These are phyloP conservation scores for Diaporthe sp. DNA, from an alignment of 2,329 filamentous ascomycete species.

Conservation along the genomic window DNA sequence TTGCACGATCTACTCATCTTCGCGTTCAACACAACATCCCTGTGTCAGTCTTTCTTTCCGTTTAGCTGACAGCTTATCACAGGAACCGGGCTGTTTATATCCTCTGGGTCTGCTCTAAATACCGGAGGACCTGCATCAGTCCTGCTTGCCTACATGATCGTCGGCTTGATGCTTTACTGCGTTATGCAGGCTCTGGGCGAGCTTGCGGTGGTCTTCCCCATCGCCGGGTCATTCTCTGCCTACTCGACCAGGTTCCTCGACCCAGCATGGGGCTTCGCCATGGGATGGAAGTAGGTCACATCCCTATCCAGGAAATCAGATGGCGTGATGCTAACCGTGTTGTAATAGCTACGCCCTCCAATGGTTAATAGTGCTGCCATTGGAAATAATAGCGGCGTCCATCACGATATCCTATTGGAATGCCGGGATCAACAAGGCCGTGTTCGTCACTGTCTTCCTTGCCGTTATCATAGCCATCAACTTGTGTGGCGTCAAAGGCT, in stretches of 20 bases:
- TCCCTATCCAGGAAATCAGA: not conserved
- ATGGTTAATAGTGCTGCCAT: slow-evolving; percentile 85
- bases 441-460: slow-evolving; percentile 88
- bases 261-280: slow-evolving; percentile 93
- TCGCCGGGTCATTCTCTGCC: slow-evolving; percentile 90
- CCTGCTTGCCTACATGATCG: slow-evolving; percentile 80
- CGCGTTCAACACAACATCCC: not conserved
- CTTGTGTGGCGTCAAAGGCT: slow-evolving; percentile 87
- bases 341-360: slow-evolving; percentile 79
- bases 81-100: slow-evolving; percentile 89
- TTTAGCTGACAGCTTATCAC: slow-evolving; percentile 5
- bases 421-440: slow-evolving; percentile 69
- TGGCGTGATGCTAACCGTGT: slow-evolving; percentile 24
- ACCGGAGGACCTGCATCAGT: slow-evolving; percentile 82
- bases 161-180: slow-evolving; percentile 90
- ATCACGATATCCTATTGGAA: slow-evolving; percentile 89
- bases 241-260: slow-evolving; percentile 94
- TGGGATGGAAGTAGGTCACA: slow-evolving; percentile 87
- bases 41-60: not conserved
- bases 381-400: slow-evolving; percentile 89
- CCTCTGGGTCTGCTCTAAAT: slow-evolving; percentile 77
- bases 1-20: not conserved
- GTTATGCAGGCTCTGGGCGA: slow-evolving; percentile 93
- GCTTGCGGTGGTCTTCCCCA: slow-evolving; percentile 88
- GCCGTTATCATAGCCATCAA: slow-evolving; percentile 83